A percentile compares a stretch with the other conserved stretches of the same genome.
These are phyloP conservation scores for Arthrobotrys sphaeroides DNA, from an alignment of 2,329 filamentous ascomycete genomes.

Conservation along the genomic window DNA sequence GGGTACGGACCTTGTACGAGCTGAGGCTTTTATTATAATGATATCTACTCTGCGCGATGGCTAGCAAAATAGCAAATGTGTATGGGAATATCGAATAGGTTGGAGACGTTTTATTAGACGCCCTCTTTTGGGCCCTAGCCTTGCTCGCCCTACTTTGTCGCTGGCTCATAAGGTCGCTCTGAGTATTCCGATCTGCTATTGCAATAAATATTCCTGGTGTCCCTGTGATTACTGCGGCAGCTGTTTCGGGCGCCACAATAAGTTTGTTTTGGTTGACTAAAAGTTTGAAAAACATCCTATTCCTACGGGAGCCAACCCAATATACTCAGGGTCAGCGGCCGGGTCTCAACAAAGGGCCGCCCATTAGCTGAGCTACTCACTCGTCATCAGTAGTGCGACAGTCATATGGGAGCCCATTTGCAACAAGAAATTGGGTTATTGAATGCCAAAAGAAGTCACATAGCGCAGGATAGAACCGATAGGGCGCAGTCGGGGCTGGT, in stretches of 20 bases:
- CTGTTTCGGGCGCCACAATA: background rate
- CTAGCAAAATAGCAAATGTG: background rate
- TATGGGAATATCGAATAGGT: background rate
- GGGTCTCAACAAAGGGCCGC: too few species aligned
- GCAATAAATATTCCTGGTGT: background rate
- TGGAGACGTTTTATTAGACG: too few species aligned
- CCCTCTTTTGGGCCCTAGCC: background rate
- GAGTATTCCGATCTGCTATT: background rate
- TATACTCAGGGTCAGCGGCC: too few species aligned
- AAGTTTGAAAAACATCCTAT: background rate
- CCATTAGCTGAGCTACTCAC: background rate
- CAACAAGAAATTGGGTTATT: background rate
- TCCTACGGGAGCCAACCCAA: too few species aligned
- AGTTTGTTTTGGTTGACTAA: background rate
- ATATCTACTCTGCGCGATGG: conserved; percentile 1
- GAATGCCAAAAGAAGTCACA: background rate
- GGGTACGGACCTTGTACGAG: background rate
- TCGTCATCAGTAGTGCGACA: background rate
- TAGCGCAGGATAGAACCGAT: too few species aligned
- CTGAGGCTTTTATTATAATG: background rate
- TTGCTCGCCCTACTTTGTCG: background rate
- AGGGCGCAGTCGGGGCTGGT: too few species aligned
- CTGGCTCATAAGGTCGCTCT: too few species aligned
- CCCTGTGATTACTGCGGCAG: background rate
- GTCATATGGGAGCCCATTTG: background rate